Base-by-base conservation (phyloP, 768 basidiomycete species). In the Boletellus emodensis region DNA sequence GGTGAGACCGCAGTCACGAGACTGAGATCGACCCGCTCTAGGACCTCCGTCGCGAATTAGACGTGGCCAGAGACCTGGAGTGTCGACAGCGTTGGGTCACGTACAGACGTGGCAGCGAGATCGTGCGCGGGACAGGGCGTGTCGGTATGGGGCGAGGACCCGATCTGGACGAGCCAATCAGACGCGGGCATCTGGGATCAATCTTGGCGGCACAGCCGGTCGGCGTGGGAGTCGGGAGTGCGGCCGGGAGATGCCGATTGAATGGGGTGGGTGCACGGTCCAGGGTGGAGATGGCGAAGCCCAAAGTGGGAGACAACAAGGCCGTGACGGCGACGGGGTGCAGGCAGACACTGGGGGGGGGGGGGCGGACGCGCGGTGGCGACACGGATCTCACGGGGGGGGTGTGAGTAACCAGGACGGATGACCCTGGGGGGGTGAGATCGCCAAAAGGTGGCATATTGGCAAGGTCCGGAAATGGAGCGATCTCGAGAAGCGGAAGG, bases 221-320 rank as follows among this genome's bases (percentile, higher is more conserved):
- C 45, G 39, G 46, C 66, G 66, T 68, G 64, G 48, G 64, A 68
- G 6, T 26, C 24, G 49, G 1, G 24, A 2, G 10, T 1, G 28
- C 35, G 44, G 38, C 20, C 64, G 65, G 65, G 10, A 35, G 2
- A 46, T 52, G 43, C 65, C 65, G 65, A 68, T 35, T 68, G 60
- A 69, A 69, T 65, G 42, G 56, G 6, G 54, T 51, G 55, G 56
- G 48, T 55, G 24, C 24, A 26, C 24, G 24, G 24, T 24, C 3
- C 24, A 24, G 24, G 24, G 24, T 24, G 24, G 24, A 24, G 24
- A 24, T 24, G 6, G n/a, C n/a, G n/a, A n/a, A n/a, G n/a, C n/a
- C n/a, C 44, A 49, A 48, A 6, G 24, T 6, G 6, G 24, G 59
- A 48, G 52, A 55, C 55, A 56, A 52, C 13, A 56, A 49, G 50